Evolutionary conservation across 306 rosid species (phyloP), one percentile per base, ranked within the genome.

Genomic region (Medicago lupulina): DNA sequence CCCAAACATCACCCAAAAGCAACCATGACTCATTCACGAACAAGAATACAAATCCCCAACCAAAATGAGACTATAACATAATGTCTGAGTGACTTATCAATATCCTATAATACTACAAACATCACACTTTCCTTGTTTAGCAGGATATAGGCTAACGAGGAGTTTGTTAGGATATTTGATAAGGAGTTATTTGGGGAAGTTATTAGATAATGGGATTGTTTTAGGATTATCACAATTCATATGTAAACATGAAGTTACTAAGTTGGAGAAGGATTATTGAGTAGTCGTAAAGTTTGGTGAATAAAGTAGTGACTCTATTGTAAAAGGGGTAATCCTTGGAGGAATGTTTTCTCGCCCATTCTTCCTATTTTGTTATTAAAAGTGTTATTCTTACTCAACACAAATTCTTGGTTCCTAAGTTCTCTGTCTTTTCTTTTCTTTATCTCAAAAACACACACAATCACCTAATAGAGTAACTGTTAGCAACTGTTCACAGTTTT

Each of bases 401-500:
- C 14, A 43, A 10, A 43, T 43, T 10, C 4, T 10, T 13, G 12
- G 14, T 43, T 43, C 47, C 49, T 1, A 43, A 43, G 14, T 43
- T 43, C 5, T 3, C 40, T 18, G 14, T 9, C 4, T 47, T 28
- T 14, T 21, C 77, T 28, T 28, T 47, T 61, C 58, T 13, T 25
- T 11, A 16, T 46, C n/a, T 18, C 36, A 11, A 0, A 15, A 13
- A 16, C 49, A 61, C 17, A 75, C 28, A 36, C 11, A 75, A 36
- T 75, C 21, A 31, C 51, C 63, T 62, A 28, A 7, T 63, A n/a
- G n/a, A n/a, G n/a, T n/a, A n/a, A n/a, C n/a, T n/a, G n/a, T n/a
- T n/a, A n/a, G n/a, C n/a, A 40, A 62, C 76, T 38, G n/a, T n/a
- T 19, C 51, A 71, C 53, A 50, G 19, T 61, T 49, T 6, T 54